phyloP scores from a whole-genome alignment of 352 stramenopile species.

The Albugo candida region DNA sequence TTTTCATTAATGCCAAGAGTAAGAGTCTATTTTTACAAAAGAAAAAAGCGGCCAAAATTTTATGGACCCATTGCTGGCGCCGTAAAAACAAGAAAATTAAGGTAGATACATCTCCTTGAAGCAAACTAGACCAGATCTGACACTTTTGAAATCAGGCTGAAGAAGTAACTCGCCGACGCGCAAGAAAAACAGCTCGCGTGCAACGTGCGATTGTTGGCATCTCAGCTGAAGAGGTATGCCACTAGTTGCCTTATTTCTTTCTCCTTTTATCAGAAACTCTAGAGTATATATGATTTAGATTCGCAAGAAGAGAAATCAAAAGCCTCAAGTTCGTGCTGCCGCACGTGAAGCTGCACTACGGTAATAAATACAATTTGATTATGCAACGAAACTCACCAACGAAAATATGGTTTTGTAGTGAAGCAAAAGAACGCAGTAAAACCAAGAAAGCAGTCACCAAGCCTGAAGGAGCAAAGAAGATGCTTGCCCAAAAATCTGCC shows the following conservation, averaged over 20 bases:
- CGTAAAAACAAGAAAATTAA: constrained; percentile 99
- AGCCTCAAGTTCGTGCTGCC: constrained; percentile 82
- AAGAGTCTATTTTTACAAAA: constrained; percentile 96
- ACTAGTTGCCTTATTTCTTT: neutral
- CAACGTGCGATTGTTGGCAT: constrained; percentile 94
- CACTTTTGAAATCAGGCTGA: constrained; percentile 27
- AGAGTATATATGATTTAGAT: constrained; percentile 28
- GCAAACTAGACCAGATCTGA: neutral
- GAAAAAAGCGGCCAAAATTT: constrained; percentile 99
- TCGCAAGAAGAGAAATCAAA: constrained; percentile 95
- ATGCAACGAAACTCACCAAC: neutral
- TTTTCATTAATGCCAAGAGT: constrained; percentile 93
- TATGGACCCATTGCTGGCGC: constrained; percentile 95
- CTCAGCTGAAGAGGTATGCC: constrained; percentile 82
- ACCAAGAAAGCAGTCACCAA: constrained; percentile 53
- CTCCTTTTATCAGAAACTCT: neutral
- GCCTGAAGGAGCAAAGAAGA: constrained; percentile 34
- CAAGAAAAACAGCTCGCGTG: constrained; percentile 90
- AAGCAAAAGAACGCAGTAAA: constrained; percentile 80
- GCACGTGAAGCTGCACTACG: constrained; percentile 83
- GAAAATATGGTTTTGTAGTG: constrained; percentile 8
- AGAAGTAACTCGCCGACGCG: constrained; percentile 61
- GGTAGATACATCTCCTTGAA: constrained; percentile 18
- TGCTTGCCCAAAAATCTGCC: constrained; percentile 26
- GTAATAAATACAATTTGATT: constrained; percentile 29